phyloP scores from a whole-genome alignment of 2,329 filamentous ascomycete genomes.

The Tolypocladium paradoxum region DNA sequence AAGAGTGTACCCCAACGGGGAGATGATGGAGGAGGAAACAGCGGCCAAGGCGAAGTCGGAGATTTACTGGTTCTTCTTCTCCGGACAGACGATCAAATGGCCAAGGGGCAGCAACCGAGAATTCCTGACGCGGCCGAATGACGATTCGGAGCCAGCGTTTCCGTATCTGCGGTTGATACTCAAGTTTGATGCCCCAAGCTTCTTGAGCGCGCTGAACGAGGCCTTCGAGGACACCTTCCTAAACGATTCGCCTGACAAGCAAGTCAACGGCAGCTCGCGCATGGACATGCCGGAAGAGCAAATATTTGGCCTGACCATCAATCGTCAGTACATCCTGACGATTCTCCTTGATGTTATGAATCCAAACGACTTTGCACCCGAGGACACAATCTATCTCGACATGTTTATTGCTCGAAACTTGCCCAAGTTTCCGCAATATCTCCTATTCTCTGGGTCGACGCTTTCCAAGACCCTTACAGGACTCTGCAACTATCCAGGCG shows the following conservation, averaged over 20 bases:
- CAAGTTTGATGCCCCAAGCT: conserved; percentile 81
- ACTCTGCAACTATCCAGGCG: conserved; percentile 73
- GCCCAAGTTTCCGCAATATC: conserved; percentile 92
- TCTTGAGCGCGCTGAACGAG: conserved; percentile 91
- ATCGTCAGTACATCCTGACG: conserved; percentile 84
- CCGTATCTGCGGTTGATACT: conserved; percentile 77
- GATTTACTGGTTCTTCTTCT: conserved; percentile 89
- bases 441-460: conserved; percentile 78
- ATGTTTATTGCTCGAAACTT: conserved; percentile 97
- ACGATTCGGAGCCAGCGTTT: conserved; percentile 61
- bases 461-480: conserved; percentile 71
- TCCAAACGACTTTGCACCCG: conserved; percentile 57
- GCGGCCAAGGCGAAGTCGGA: conserved; percentile 72
- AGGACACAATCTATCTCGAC: conserved; percentile 88
- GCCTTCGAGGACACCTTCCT: conserved; percentile 93
- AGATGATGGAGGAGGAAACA: conserved; percentile 59
- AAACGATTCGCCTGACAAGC: conserved; percentile 63
- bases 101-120: conserved; percentile 51
- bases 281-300: conserved; percentile 52
- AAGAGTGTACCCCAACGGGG: conserved; percentile 81
- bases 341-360: conserved; percentile 90
- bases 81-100: conserved; percentile 67
- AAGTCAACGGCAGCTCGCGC: conserved; percentile 38
- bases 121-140: conserved; percentile 48
- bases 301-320: conserved; percentile 61